phyloP scores from a whole-genome alignment of 352 stramenopile species.

The Globisporangium viniferum region DNA sequence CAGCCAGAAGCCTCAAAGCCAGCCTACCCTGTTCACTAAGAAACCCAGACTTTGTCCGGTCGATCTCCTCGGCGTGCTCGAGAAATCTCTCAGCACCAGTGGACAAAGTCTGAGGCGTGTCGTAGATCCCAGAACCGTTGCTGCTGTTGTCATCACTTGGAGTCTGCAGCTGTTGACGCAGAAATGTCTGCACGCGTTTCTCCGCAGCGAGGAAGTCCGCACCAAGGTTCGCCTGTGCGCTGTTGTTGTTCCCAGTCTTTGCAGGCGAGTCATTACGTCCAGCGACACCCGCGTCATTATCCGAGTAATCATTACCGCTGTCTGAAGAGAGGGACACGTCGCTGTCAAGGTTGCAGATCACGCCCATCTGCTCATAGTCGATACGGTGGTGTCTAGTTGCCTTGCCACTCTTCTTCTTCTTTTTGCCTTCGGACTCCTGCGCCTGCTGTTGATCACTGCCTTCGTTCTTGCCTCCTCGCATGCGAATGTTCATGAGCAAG shows the following conservation, averaged over 20 bases:
- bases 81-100: constrained; percentile 58
- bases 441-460: neutral
- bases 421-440: too few relatives aligned
- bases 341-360: constrained; percentile 47
- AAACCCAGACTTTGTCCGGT: constrained; percentile 30
- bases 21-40: constrained; percentile 39
- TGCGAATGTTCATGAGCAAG: constrained; percentile 38
- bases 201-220: constrained; percentile 38
- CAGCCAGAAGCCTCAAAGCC: neutral
- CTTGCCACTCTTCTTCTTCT: constrained; percentile 8
- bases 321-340: constrained; percentile 44
- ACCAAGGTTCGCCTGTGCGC: constrained; percentile 12
- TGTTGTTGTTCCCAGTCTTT: constrained; percentile 1
- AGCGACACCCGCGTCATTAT: neutral
- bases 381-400: constrained; percentile 20
- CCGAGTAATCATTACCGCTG: constrained; percentile 10
- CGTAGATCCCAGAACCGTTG: neutral
- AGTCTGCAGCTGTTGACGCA: constrained; percentile 11
- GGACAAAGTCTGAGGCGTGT: constrained; percentile 38
- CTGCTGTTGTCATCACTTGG: neutral
- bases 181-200: constrained; percentile 38
- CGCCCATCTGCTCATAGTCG: constrained; percentile 54
- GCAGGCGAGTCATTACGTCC: neutral
- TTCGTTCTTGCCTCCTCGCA: neutral
- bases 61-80: constrained; percentile 37